A percentile compares a stretch with the other conserved stretches of the same genome.
Conservation (phyloP, 2,329 filamentous ascomycete genomes). For the Penicillium digitatum region DNA sequence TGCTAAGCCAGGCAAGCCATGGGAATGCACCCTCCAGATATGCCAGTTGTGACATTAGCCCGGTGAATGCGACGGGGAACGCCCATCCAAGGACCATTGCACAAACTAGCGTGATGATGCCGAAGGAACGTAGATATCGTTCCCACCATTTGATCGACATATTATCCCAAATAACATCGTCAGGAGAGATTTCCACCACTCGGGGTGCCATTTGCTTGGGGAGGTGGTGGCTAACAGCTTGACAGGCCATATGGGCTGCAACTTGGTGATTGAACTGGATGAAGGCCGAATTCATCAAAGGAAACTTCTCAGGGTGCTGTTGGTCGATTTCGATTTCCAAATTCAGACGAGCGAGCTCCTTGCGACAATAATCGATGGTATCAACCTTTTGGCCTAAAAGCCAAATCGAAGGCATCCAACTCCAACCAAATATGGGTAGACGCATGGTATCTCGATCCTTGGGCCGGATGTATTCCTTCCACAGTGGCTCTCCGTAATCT, state of each 20-base stretch:
- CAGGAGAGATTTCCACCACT: conserved; percentile 86
- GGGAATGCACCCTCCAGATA: conserved; percentile 60
- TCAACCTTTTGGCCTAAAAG: conserved; percentile 86
- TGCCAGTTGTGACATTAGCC: conserved; percentile 72
- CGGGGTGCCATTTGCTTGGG: conserved; percentile 92
- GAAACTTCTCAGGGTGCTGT: conserved; percentile 76
- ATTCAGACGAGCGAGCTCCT: conserved; percentile 81
- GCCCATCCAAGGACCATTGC: conserved; percentile 86
- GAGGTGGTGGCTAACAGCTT: conserved; percentile 82
- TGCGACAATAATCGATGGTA: conserved; percentile 85
- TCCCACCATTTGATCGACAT: conserved; percentile 97
- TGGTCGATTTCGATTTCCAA: conserved; percentile 90
- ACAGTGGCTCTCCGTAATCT: conserved; percentile 62
- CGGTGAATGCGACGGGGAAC: conserved; percentile 83
- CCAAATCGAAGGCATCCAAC: conserved; percentile 75
- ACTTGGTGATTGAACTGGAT: conserved; percentile 98
- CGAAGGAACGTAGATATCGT: conserved; percentile 66
- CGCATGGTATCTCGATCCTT: conserved; percentile 83
- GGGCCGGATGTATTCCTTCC: conserved; percentile 76
- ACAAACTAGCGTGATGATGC: conserved; percentile 62
- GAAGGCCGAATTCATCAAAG: conserved; percentile 92
- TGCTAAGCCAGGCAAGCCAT: conserved; percentile 68
- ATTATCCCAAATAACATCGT: conserved; percentile 94
- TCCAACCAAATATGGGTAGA: conserved; percentile 58
- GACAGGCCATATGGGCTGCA: conserved; percentile 96